phyloP scores from a whole-genome alignment of 2,329 filamentous ascomycete species.

The Trichoderma endophyticum region DNA sequence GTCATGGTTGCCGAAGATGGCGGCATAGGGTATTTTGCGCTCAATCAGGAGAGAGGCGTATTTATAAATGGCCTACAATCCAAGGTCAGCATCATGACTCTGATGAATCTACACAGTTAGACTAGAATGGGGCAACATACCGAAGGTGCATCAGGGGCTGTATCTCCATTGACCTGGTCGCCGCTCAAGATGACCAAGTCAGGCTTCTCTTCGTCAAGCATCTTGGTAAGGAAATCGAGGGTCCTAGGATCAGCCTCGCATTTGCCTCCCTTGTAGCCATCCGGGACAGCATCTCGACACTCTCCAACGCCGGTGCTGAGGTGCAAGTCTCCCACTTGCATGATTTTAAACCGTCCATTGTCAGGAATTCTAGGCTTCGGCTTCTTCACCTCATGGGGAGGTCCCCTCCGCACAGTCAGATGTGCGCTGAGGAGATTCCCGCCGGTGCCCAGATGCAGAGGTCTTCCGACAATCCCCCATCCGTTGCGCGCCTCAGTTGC shows the following conservation, averaged over 20 bases:
- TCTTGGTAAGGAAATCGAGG: conserved; percentile 77
- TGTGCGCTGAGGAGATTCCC: conserved; percentile 65
- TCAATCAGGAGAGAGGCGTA: conserved; percentile 79
- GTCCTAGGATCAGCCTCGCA: conserved; percentile 93
- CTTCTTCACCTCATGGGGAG: conserved; percentile 60
- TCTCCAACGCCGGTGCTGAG: conserved; percentile 82
- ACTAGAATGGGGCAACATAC: conserved; percentile 41
- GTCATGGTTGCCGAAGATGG: conserved; percentile 97
- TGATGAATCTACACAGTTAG: neutral
- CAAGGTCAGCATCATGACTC: conserved; percentile 24
- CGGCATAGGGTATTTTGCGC: conserved; percentile 85
- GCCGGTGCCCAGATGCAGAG: conserved; percentile 65
- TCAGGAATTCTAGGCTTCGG: conserved; percentile 75
- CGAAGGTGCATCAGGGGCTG: conserved; percentile 84
- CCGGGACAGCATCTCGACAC: conserved; percentile 83
- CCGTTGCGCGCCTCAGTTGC: conserved; percentile 84
- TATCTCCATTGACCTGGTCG: conserved; percentile 94
- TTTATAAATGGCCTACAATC: conserved; percentile 77
- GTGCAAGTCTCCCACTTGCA: conserved; percentile 94
- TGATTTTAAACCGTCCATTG: conserved; percentile 93
- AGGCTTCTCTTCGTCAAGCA: conserved; percentile 90
- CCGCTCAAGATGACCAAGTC: conserved; percentile 89
- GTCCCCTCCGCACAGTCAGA: conserved; percentile 74
- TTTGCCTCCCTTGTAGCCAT: conserved; percentile 65
- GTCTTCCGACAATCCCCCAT: conserved; percentile 75